A percentile compares a stretch with the other conserved stretches of the same genome.
These are phyloP conservation scores for Fusarium robinianum DNA, from an alignment of 2,329 filamentous ascomycete genomes.

Conservation along the genomic window DNA sequence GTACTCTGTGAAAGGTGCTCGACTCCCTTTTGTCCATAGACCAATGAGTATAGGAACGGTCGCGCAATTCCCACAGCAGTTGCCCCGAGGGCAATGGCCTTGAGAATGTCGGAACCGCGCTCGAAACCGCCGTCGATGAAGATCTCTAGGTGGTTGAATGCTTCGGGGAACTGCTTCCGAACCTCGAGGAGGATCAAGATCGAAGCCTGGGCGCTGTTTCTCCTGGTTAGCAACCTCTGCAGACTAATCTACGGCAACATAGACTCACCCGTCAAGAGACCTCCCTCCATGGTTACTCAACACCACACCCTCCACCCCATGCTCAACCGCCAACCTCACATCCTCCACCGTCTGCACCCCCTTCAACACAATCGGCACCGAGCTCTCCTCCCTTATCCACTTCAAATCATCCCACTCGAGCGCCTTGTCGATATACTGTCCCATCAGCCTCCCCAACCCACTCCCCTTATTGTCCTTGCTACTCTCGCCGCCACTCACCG, in stretches of 20 bases:
- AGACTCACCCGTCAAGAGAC: slow-evolving; percentile 52
- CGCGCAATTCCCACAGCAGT: slow-evolving; percentile 59
- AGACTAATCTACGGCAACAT: rapidly evolving
- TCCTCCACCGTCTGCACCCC: slow-evolving; percentile 62
- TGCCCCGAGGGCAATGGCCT: slow-evolving; percentile 57
- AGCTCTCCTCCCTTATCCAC: slow-evolving; percentile 53
- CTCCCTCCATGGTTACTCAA: slow-evolving; percentile 63
- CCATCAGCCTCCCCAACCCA: slow-evolving; percentile 57
- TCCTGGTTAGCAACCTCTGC: slow-evolving; percentile 9
- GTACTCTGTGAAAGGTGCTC: slow-evolving; percentile 60
- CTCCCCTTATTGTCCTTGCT: slow-evolving; percentile 57
- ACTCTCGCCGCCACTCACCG: slow-evolving; percentile 47
- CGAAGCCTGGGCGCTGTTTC: slow-evolving; percentile 44
- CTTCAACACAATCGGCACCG: slow-evolving; percentile 60
- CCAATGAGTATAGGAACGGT: slow-evolving; percentile 56
- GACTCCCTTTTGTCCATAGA: slow-evolving; percentile 59
- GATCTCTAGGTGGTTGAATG: slow-evolving; percentile 54
- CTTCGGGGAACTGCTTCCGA: slow-evolving; percentile 52
- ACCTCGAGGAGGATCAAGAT: slow-evolving; percentile 58
- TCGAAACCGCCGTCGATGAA: slow-evolving; percentile 59
- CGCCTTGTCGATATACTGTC: slow-evolving; percentile 54
- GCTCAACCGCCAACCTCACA: slow-evolving; percentile 53
- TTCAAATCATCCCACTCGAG: slow-evolving; percentile 57
- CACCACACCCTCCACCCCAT: slow-evolving; percentile 58
- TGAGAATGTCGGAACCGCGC: slow-evolving; percentile 59